These are phyloP conservation scores for Neobulgaria alba DNA, from an alignment of 2,329 filamentous ascomycete species.

Conservation along the genomic window DNA sequence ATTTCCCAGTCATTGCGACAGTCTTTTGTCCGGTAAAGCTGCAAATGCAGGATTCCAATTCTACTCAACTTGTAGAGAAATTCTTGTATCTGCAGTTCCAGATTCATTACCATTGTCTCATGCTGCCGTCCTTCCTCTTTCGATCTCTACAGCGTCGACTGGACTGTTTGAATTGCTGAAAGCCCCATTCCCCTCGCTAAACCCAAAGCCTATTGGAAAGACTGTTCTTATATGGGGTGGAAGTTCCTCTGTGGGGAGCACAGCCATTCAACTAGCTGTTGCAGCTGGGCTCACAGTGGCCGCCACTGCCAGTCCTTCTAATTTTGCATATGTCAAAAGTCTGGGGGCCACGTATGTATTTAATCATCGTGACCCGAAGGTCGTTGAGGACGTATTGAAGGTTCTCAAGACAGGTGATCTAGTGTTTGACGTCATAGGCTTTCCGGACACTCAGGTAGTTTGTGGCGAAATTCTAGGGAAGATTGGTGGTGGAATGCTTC, in stretches of 20 bases:
- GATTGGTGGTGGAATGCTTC: conserved; percentile 21
- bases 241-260: conserved; percentile 13
- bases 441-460: conserved; percentile 13
- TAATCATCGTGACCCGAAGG: conserved; percentile 32
- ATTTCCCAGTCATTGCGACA: conserved; percentile 17
- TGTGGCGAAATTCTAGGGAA: conserved; percentile 26
- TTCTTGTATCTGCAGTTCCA: conserved; percentile 25
- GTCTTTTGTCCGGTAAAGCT: conserved; percentile 14
- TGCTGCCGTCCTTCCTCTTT: conserved; percentile 31
- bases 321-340: conserved; percentile 33
- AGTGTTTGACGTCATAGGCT: conserved; percentile 24
- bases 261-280: conserved; percentile 17
- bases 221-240: conserved; percentile 22
- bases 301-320: conserved; percentile 37
- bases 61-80: conserved; percentile 23
- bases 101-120: conserved; percentile 26
- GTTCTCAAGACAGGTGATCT: conserved; percentile 10
- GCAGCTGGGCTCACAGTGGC: conserved; percentile 33
- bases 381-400: conserved; percentile 13
- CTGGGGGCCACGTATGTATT: conserved; percentile 38
- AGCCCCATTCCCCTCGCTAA: conserved; percentile 10
- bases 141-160: conserved; percentile 27
- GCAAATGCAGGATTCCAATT: conserved; percentile 27
- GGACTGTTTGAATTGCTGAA: conserved; percentile 24
- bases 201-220: conserved; percentile 12